Percentiles rank a stretch among this genome's conserved stretches.
Evolutionary conservation across 139 green algal genomes (phyloP).

Genomic region (Tetradesmus lagerheimii): DNA sequence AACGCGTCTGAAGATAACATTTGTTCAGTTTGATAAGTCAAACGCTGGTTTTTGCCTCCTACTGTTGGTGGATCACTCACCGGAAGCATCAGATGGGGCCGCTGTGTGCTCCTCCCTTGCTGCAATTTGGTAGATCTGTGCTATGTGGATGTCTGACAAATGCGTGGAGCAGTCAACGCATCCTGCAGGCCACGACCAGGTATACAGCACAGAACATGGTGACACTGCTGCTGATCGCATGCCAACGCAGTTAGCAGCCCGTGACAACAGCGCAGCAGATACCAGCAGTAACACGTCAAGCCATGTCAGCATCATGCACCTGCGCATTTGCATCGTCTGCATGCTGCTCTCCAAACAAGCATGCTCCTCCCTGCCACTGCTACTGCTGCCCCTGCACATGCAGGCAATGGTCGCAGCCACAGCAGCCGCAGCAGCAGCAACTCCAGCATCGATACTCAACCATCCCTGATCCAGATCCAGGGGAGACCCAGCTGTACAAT

Average conservation of each 20-base stretch:
- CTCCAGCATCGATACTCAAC: not conserved
- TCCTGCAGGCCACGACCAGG: not conserved
- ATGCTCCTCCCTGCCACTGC: not conserved
- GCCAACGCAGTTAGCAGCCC: too few species aligned
- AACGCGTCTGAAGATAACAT: not conserved
- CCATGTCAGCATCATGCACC: too few species aligned
- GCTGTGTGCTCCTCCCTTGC: not conserved
- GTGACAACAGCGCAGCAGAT: too few species aligned
- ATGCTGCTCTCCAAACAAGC: not conserved
- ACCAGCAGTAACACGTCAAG: too few species aligned
- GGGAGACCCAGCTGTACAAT: slow-evolving; percentile 1
- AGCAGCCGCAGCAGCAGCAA: not conserved
- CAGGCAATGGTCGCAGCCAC: not conserved
- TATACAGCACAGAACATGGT: not conserved
- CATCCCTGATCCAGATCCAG: slow-evolving; percentile 34
- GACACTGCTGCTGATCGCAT: not conserved
- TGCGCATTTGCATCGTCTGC: not conserved
- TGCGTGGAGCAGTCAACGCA: not conserved
- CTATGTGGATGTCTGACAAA: not conserved
- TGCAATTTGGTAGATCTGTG: not conserved
- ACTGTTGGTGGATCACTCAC: not conserved
- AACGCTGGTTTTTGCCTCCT: not conserved
- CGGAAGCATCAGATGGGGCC: not conserved
- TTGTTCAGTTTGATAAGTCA: not conserved
- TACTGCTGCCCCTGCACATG: not conserved